Evolutionary conservation across 176 grass and related monocot genomes (phyloP), one percentile per base, ranked within the genome.

Genomic region (Thinopyrum elongatum): DNA sequence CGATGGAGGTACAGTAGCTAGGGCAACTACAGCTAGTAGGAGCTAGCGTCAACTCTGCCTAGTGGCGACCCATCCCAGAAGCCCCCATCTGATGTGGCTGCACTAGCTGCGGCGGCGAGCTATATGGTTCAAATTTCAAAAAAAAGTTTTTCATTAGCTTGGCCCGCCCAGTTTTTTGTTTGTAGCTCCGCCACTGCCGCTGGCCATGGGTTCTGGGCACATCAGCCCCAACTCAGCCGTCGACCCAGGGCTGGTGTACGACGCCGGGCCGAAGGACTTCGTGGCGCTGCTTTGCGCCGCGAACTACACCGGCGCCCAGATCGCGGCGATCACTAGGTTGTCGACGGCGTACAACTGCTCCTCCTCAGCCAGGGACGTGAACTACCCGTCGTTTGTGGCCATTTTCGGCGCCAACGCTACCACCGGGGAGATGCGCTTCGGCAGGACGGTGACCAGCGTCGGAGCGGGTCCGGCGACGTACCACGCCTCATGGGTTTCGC

Each of bases 231-330:
- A 98, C 80, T 70, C 74, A 33, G 93, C 95, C 2, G 87, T 95
- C 47, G 77, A 95, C 67, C 95, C 93, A 0, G 93, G 93, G 5
- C 46, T 98, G 17, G 89, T 98, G 67, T 98, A 87, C 51, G 89
- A 98, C 57, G 93, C 87, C 42, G 75, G 44, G 75, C 59, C 93
- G 29, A 25, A 7, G 10, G 95, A 93, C 77, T 95, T 93, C 57
- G 62, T 93, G 31, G 86, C 76, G 7, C 49, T 95, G 22, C 74
- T 93, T 5, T 98, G 95, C 70, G 83, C 89, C 12, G 85, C 84
- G 16, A 98, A 95, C 74, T 93, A 85, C 80, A 95, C 95, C 7
- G 66, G 19, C 22, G 47, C 88, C 4, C 94, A 95, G 59, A 91
- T 95, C 70, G 89, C 60, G 85, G 41, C 83, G 76, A 95, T 93